Evolutionary conservation across 2,329 filamentous ascomycete species (phyloP), one percentile per base, ranked within the genome.

Genomic region (Capronia americana): DNA sequence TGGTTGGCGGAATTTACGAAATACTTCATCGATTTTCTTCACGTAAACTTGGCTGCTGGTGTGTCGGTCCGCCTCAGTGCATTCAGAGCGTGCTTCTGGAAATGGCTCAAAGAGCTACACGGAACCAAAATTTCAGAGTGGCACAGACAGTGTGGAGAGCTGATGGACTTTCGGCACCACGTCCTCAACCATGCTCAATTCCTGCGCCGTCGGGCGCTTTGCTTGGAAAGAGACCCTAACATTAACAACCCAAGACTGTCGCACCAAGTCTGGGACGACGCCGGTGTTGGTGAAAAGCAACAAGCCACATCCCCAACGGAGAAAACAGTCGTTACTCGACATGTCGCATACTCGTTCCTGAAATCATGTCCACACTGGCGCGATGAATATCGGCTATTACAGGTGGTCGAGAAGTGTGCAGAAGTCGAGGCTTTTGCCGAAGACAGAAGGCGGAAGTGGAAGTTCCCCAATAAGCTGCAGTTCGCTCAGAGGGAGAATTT

Each of bases 1-100:
- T 95, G 91, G 91, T 77, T 93, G 0, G 89, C 87, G 0, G 84
- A 90, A 60, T 79, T 95, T 0, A 83, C 85, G 0, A 94, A 93
- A 73, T 87, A 92, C 71, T 84, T 90, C 26, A 82, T 93, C 1
- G 89, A 93, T 68, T 95, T 85, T 70, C 79, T 90, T 56, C 17
- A 51, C 14, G 20, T 34, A 6, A 58, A 73, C 6, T 58, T 67
- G 1, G 57, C 71, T 11, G 66, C 66, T 38, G 61, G 69, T 1
- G 71, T 75, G 8, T 41, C 20, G 1, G 83, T 90, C 1, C 76
- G 77, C 0, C 79, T 93, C 0, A 62, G 78, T 2, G 78, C 87
- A 59, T 93, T 95, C 69, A 79, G 81, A 8, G 64, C 65, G 0
- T 72, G 80, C 0, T 95, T 95, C 69, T 75, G 78, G 34, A 60